phyloP scores from a whole-genome alignment of 495 filamentous ascomycete genomes.

The Gamarada debralockiae region DNA sequence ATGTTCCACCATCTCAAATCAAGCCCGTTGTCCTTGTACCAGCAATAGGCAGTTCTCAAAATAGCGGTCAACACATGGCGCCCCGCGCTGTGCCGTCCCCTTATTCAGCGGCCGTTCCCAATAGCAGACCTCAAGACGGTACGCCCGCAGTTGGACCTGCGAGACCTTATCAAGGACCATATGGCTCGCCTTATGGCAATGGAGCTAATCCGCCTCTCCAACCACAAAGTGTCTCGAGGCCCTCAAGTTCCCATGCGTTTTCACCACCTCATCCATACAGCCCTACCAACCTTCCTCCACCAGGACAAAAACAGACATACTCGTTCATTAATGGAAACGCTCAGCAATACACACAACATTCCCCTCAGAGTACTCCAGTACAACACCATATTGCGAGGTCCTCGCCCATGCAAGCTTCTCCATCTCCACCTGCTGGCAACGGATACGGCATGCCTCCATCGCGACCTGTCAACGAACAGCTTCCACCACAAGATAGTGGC shows the following conservation, averaged over 20 bases:
- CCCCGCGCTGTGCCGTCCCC: background rate
- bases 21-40: too few species aligned
- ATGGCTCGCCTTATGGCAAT: constrained; percentile 3
- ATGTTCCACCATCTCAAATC: background rate
- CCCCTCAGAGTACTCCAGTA: background rate
- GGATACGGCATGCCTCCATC: background rate
- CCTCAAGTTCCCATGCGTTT: constrained; percentile 19
- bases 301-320: constrained; percentile 14
- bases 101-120: background rate
- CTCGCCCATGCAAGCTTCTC: constrained; percentile 10
- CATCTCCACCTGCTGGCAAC: background rate
- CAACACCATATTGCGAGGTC: background rate
- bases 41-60: background rate
- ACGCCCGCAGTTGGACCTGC: background rate
- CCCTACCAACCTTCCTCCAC: constrained; percentile 24
- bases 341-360: background rate
- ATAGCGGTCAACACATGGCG: constrained; percentile 4
- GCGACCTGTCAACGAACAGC: background rate
- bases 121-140: background rate
- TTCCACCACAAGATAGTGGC: constrained; percentile 1
- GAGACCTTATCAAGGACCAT: constrained; percentile 2
- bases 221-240: constrained; percentile 2
- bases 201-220: background rate
- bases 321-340: constrained; percentile 19
- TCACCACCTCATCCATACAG: constrained; percentile 24